Base-by-base conservation (phyloP, 176 grass and related monocot species). In the Oryza meyeriana region DNA sequence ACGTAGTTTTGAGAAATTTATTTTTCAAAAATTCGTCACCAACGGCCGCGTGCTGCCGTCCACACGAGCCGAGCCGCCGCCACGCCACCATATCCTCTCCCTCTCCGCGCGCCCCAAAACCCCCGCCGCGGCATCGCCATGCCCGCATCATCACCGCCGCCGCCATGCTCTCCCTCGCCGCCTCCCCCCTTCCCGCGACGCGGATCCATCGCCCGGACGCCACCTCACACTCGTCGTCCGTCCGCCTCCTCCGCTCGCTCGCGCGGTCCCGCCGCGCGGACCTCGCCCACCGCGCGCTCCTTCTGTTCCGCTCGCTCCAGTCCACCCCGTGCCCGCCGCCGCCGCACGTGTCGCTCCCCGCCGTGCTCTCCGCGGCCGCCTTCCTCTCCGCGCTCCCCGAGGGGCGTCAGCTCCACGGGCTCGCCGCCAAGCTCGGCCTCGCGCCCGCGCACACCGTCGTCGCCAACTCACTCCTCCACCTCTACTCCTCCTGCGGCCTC, bases 381-480 rank as follows among this genome's bases (percentile, higher is more conserved):
- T 98, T 98, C 87, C 89, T 98, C 68, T 76, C 73, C 28, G 79
- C 91, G 38, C 79, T 98, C 59, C 65, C 76, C 0, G 86, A 98
- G 79, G 95, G 93, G 12, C 73, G 79, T 52, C 96, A 98, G 87
- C 82, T 98, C 22, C 96, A 98, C 71, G 89, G 85, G 26, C 93
- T 93, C 34, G 75, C 94, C 20, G 50, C 86, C 63, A 98, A 98
- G 90, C 87, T 91, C 25, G 74, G 45, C 12, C 85, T 91, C 42
- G 25, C 85, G 0, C 83, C 74, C 6, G 78, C 71, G 4, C 72
- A 91, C 79, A 84, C 89, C 62, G 88, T 93, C 67, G 91, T 91
- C 75, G 79, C 89, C 83, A 99, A 99, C 84, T 93, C 88, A 41
- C 87, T 98, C 63, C 73, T 95, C 75, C 93, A 98, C 71, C 87